Base-by-base conservation (phyloP, 139 green algal species). In the Chlamydomonas eustigma region DNA sequence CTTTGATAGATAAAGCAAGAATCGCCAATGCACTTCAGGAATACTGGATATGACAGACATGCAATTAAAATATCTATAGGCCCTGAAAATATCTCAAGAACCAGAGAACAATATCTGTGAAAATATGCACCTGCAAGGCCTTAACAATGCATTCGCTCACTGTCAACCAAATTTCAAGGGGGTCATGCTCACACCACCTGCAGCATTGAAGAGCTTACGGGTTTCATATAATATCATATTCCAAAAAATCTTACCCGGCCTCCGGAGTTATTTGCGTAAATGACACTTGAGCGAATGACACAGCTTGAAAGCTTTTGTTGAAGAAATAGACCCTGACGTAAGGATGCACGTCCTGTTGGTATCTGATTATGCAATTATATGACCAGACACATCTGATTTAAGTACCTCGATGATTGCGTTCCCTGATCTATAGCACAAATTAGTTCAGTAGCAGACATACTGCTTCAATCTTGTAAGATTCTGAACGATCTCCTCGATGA, bases 121-220 rank as follows among this genome's bases (percentile, higher is more conserved):
- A 18, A 69, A 6, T 37, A 18, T 28, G n/a, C 30, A 39, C 65
- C 32, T 30, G 32, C 24, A 97, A 36, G 0, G 87, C 83, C 34
- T 76, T 64, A 33, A 72, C 50, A 0, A 98, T 88, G 73, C 90
- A 96, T 32, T 76, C 51, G 34, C 87, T 33, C 1, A 92, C 86
- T 6, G 73, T 92, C 4, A 70, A 74, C 83, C 90, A 90, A 30
- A 99, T 95, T 24, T 90, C 85, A 30, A 87, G 12, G 0, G 95
- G 93, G 36, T 98, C 92, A 68, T 99, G 95, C 82, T 98, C 95
- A 51, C 88, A 88, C 95, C 95, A 99, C 1, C 93, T 96, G 84
- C 34, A 68, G 52, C 52, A 68, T 68, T 58, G 44, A 58, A 58
- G 44, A 58, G 44, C 12, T 28, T 18, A 58, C 44, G 18, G 44